Evolutionary conservation across 768 basidiomycete genomes (phyloP).

Genomic region (Xanthoconium stramineum): DNA sequence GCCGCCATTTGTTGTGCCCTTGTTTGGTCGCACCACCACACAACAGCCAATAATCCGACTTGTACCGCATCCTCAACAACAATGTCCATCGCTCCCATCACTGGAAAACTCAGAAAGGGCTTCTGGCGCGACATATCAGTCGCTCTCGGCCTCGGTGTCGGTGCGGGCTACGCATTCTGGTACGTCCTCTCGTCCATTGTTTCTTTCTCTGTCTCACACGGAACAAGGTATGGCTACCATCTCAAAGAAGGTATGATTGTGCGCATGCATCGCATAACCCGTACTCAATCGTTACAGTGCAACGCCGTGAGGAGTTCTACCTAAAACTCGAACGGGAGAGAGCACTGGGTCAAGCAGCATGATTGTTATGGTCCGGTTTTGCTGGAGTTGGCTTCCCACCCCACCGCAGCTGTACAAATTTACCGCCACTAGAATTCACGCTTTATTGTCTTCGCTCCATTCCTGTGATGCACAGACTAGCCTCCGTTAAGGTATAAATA

Average conservation of each 20-base stretch:
- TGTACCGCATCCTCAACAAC: slow-evolving; percentile 26
- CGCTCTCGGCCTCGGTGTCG: slow-evolving; percentile 72
- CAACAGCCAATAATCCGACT: slow-evolving; percentile 14
- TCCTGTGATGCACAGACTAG: slow-evolving; percentile 6
- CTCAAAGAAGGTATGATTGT: slow-evolving; percentile 62
- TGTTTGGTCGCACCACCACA: slow-evolving; percentile 25
- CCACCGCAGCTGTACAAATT: slow-evolving; percentile 10
- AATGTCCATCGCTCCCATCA: slow-evolving; percentile 90
- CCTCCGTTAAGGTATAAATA: slow-evolving; percentile 28
- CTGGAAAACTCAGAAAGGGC: slow-evolving; percentile 89
- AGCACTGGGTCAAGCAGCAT: slow-evolving; percentile 18
- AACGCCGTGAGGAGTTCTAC: slow-evolving; percentile 82
- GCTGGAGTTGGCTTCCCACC: neutral
- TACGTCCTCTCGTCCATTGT: slow-evolving; percentile 38
- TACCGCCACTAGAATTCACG: slow-evolving; percentile 10
- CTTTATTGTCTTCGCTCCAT: slow-evolving; percentile 8
- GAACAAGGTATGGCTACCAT: slow-evolving; percentile 76
- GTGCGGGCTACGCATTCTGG: slow-evolving; percentile 82
- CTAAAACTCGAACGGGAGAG: slow-evolving; percentile 72
- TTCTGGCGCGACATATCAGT: slow-evolving; percentile 82
- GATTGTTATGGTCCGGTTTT: neutral
- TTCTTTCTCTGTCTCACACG: slow-evolving; percentile 26
- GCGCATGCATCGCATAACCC: slow-evolving; percentile 1
- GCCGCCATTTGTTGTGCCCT: slow-evolving; percentile 30
- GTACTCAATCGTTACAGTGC: slow-evolving; percentile 49